Base-by-base conservation (phyloP, 2,329 filamentous ascomycete genomes). In the Hymenoscyphus occultus region DNA sequence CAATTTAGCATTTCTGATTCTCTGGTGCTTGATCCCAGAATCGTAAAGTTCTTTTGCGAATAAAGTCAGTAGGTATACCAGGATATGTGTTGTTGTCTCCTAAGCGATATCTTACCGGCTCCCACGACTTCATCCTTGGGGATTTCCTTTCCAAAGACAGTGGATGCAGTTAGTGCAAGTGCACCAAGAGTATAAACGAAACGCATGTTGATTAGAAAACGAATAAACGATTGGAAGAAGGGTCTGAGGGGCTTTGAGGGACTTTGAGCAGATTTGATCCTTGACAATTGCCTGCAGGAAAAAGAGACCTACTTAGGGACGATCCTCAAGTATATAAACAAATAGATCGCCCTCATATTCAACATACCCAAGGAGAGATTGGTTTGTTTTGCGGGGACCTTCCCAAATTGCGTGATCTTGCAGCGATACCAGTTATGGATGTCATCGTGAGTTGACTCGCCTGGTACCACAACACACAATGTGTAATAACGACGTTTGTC, bases 1-100 rank as follows among this genome's bases (percentile, higher is more conserved):
- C 59, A 48, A 56, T 39, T 66, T 66, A 12, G 54, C 60, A 13
- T 39, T 19, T 58, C 62, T 66, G 40, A 66, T 61, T 9, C 39
- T 14, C 28, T 51, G n/a, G 32, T 64, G 62, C n/a, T 48, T 60
- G 10, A 56, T 39, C 12, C 65, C 65, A 16, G 39, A 56, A 51
- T 63, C 64, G 40, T 66, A 66, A 31, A 59, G 31, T n/a, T 48
- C 61, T 63, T 16, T 6, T 48, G 6, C 12, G 7, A 48, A 58
- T 10, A 5, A 35, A 35, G 45, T 42, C 2, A 39, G 32, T 19
- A 56, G 16, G 40, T 35, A 35, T 12, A 54, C 48, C 2, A 19
- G 1, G 3, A 22, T 2, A 5, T 54, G 9, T 9, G n/a, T 39
- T 16, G 28, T 22, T 32, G 32, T 16, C 10, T 16, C 16, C 32